phyloP scores from a whole-genome alignment of 805 yeast species.

The Hanseniaspora jakobsenii region DNA sequence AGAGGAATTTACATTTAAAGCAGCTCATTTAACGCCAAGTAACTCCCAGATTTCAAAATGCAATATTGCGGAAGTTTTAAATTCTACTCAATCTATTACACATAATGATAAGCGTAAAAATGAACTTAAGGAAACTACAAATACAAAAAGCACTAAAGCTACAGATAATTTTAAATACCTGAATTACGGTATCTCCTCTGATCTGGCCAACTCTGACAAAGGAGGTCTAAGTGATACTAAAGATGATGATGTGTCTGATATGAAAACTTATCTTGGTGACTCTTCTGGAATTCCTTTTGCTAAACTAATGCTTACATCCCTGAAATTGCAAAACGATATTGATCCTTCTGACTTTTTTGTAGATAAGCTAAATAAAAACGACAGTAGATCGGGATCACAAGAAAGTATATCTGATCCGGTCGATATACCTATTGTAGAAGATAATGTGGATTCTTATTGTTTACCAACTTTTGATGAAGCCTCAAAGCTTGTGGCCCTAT shows the following conservation, averaged over 20 bases:
- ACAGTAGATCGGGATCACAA: background rate
- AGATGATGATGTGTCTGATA: conserved; percentile 12
- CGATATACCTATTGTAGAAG: conserved; percentile 20
- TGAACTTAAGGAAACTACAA: background rate
- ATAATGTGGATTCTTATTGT: conserved; percentile 21
- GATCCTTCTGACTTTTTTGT: conserved; percentile 21
- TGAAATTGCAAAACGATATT: conserved; percentile 39
- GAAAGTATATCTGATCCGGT: conserved; percentile 19
- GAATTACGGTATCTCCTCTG: too few species aligned
- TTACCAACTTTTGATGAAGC: conserved; percentile 67
- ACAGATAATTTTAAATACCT: too few species aligned
- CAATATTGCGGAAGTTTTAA: conserved; percentile 4
- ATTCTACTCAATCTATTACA: conserved; percentile 6
- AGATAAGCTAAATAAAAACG: background rate
- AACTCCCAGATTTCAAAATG: conserved; percentile 11
- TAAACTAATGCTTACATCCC: conserved; percentile 63
- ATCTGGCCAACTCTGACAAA: too few species aligned
- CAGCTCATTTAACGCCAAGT: conserved; percentile 8
- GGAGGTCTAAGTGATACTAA: background rate
- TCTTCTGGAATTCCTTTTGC: conserved; percentile 64
- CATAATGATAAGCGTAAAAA: too few species aligned
- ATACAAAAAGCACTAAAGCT: too few species aligned
- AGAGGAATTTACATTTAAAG: background rate
- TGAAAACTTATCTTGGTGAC: conserved; percentile 35
- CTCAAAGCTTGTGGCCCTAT: conserved; percentile 47